phyloP scores from a whole-genome alignment of 805 yeast genomes.

The Ogataea minuta region DNA sequence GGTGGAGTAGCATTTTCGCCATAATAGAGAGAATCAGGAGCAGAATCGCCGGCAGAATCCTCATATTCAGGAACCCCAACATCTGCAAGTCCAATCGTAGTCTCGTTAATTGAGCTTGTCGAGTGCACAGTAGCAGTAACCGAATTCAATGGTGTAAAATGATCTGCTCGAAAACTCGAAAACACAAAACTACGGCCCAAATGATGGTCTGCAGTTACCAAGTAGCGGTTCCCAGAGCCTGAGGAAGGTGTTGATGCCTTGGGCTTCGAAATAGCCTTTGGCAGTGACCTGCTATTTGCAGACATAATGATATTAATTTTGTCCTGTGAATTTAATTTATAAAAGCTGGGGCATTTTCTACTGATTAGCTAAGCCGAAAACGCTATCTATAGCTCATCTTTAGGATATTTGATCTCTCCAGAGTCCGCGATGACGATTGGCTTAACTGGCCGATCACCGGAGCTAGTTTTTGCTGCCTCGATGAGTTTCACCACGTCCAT shows the following conservation, averaged over 20 bases:
- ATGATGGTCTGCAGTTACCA: constrained; percentile 30
- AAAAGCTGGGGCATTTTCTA: background rate
- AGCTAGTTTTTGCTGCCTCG: constrained; percentile 67
- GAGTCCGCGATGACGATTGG: constrained; percentile 63
- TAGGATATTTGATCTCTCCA: constrained; percentile 57
- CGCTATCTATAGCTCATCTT: constrained; percentile 18
- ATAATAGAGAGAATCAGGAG: background rate
- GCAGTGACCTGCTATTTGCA: constrained; percentile 21
- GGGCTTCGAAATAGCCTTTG: constrained; percentile 21
- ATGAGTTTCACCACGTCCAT: constrained; percentile 75
- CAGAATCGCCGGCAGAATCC: constrained; percentile 11
- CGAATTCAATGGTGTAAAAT: constrained; percentile 14
- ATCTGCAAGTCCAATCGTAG: constrained; percentile 54
- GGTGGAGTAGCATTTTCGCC: constrained; percentile 5
- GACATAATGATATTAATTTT: constrained; percentile 7
- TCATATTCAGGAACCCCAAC: constrained; percentile 48
- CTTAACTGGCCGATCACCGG: constrained; percentile 70
- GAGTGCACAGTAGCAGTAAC: constrained; percentile 46
- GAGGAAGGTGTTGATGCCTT: constrained; percentile 9
- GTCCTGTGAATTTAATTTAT: background rate
- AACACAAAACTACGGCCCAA: constrained; percentile 41
- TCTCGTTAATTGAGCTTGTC: constrained; percentile 51
- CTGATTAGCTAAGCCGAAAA: constrained; percentile 5
- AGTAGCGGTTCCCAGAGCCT: constrained; percentile 15
- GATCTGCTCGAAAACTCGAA: constrained; percentile 33